phyloP scores from a whole-genome alignment of 2,329 filamentous ascomycete species.

The Phialophora macrospora region DNA sequence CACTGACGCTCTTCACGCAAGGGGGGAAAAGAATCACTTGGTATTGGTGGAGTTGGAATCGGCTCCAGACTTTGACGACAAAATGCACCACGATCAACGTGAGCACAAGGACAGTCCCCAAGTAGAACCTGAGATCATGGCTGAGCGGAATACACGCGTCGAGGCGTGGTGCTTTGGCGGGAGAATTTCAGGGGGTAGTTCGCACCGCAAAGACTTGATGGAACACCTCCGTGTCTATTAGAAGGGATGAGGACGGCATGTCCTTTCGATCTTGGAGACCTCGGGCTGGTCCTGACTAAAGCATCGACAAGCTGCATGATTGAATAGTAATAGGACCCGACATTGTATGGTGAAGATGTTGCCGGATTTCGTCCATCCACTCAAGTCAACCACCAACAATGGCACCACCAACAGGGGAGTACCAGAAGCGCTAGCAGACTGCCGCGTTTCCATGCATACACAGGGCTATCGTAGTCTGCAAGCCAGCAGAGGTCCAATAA shows the following conservation, averaged over 20 bases:
- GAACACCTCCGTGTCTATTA: background rate
- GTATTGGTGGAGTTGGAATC: too few relatives aligned
- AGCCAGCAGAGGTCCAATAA: background rate
- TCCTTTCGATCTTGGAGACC: background rate
- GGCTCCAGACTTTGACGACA: too few relatives aligned
- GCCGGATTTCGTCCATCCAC: background rate
- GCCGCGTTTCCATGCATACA: background rate
- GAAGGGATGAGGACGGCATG: background rate
- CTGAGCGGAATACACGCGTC: background rate
- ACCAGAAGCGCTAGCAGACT: background rate
- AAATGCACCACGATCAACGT: too few relatives aligned
- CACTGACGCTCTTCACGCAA: too few relatives aligned
- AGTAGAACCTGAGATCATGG: too few relatives aligned
- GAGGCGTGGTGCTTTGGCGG: background rate
- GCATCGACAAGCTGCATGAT: background rate
- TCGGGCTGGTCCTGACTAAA: background rate
- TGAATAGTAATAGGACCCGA: conserved; percentile 15
- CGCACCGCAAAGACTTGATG: background rate
- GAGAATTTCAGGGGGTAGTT: background rate
- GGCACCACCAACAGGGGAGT: background rate
- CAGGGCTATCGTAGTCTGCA: background rate
- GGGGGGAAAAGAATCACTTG: too few relatives aligned
- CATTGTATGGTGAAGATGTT: too few relatives aligned
- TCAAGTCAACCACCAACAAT: background rate
- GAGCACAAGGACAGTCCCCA: too few relatives aligned